phyloP scores from a whole-genome alignment of 2,329 filamentous ascomycete species.

The Exophiala lecanii-corni region DNA sequence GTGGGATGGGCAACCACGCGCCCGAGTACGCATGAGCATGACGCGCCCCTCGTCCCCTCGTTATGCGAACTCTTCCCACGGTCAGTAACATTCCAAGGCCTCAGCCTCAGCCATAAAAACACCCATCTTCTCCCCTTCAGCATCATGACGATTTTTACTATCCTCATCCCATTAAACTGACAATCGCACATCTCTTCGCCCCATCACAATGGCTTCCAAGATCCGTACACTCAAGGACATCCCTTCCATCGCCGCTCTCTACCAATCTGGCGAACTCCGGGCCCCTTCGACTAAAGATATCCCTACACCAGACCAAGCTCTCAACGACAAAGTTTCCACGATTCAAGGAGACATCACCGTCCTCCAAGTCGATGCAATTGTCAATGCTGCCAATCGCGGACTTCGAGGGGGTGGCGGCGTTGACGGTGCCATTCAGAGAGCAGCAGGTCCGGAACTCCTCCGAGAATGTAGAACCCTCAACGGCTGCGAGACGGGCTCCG shows the following conservation, averaged over 20 bases:
- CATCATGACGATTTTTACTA: no score
- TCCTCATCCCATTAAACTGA: no score
- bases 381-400: conserved; percentile 81
- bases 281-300: conserved; percentile 6
- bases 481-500: conserved; percentile 72
- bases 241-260: conserved; percentile 54
- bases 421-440: conserved; percentile 78
- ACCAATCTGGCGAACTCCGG: conserved; percentile 52
- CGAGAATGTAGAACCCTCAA: conserved; percentile 66
- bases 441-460: conserved; percentile 66
- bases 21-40: no score
- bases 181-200: no score
- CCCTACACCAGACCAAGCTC: conserved; percentile 43
- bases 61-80: no score
- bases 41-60: no score
- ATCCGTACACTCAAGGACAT: conserved; percentile 32
- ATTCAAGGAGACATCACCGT: conserved; percentile 76
- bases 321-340: conserved; percentile 68
- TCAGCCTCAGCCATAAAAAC: no score
- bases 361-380: conserved; percentile 73
- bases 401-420: conserved; percentile 88
- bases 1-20: no score
- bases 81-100: no score
- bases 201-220: conserved; percentile 7
- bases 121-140: no score